A percentile compares a stretch with the other conserved stretches of the same genome.
These are phyloP conservation scores for Erodium moschatum DNA, from an alignment of 441 rosid genomes.

Conservation along the genomic window DNA sequence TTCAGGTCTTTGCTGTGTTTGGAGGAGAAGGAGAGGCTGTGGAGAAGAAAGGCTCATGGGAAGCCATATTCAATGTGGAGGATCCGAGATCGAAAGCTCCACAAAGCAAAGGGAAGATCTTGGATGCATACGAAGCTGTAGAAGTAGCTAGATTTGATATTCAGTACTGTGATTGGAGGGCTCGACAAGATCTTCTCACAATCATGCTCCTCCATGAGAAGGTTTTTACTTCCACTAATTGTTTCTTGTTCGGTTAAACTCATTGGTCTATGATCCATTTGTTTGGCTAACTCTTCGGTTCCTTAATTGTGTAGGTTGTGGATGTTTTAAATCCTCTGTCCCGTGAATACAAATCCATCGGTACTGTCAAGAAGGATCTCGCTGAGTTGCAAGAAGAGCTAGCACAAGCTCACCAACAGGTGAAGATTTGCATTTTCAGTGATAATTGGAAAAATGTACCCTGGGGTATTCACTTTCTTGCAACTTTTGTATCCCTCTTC, in stretches of 20 bases:
- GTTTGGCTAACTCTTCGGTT: slow-evolving; percentile 20
- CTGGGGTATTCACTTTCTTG: too few species aligned
- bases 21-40: slow-evolving; percentile 40
- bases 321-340: slow-evolving; percentile 90
- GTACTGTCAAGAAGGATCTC: slow-evolving; percentile 78
- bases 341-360: slow-evolving; percentile 82
- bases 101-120: slow-evolving; percentile 65
- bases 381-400: slow-evolving; percentile 76
- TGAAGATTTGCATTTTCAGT: slow-evolving; percentile 16
- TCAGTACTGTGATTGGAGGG: slow-evolving; percentile 86
- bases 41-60: slow-evolving; percentile 41
- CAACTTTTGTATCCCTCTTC: too few species aligned
- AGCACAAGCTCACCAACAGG: slow-evolving; percentile 80
- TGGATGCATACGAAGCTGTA: slow-evolving; percentile 75
- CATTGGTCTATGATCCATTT: not conserved
- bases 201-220: slow-evolving; percentile 87
- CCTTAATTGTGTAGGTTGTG: slow-evolving; percentile 46
- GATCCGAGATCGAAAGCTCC: slow-evolving; percentile 88
- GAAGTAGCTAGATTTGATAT: slow-evolving; percentile 86
- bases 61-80: slow-evolving; percentile 69
- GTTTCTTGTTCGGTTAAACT: not conserved
- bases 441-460: too few species aligned
- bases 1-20: slow-evolving; percentile 63
- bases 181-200: slow-evolving; percentile 82
- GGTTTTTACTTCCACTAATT: slow-evolving; percentile 29